phyloP scores from a whole-genome alignment of 495 filamentous ascomycete genomes.

The Penicillium subrubescens region DNA sequence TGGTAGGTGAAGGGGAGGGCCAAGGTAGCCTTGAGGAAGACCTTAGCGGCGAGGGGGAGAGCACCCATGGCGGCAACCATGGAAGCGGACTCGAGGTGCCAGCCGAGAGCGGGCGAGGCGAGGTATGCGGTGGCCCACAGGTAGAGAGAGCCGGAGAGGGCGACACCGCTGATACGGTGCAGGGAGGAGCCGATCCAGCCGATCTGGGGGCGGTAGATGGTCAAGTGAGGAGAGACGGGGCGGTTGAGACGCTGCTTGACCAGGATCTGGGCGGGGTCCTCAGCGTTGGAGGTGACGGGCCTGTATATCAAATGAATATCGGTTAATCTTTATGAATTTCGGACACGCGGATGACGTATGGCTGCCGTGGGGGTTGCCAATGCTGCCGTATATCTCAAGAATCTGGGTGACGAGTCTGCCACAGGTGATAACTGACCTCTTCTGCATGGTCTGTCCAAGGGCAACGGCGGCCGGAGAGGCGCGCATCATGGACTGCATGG shows the following conservation, averaged over 20 bases:
- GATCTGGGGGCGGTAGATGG: slow-evolving; percentile 86
- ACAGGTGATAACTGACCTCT: slow-evolving; percentile 46
- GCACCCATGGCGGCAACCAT: slow-evolving; percentile 77
- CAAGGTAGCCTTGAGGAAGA: slow-evolving; percentile 68
- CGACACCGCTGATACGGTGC: slow-evolving; percentile 79
- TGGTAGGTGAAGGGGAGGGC: slow-evolving; percentile 91
- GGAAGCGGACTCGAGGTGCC: slow-evolving; percentile 79
- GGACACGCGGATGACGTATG: slow-evolving; percentile 36
- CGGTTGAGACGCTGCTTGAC: slow-evolving; percentile 79
- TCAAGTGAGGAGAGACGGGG: slow-evolving; percentile 84
- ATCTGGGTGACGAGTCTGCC: neutral
- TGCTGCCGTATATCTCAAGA: neutral
- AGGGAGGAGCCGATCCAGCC: slow-evolving; percentile 76
- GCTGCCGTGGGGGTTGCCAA: slow-evolving; percentile 5
- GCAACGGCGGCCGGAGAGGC: slow-evolving; percentile 52
- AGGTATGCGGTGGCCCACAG: slow-evolving; percentile 83
- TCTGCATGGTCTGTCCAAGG: slow-evolving; percentile 52
- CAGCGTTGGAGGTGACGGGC: slow-evolving; percentile 59
- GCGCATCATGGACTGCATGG: slow-evolving; percentile 52
- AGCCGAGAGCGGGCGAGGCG: slow-evolving; percentile 74
- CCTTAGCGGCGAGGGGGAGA: slow-evolving; percentile 69
- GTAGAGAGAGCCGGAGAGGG: slow-evolving; percentile 78
- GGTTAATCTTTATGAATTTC: slow-evolving; percentile 18
- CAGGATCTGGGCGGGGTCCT: slow-evolving; percentile 72
- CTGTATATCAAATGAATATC: slow-evolving; percentile 20